Conservation (phyloP, 352 stramenopile species). For the Phytophthora pistaciae region DNA sequence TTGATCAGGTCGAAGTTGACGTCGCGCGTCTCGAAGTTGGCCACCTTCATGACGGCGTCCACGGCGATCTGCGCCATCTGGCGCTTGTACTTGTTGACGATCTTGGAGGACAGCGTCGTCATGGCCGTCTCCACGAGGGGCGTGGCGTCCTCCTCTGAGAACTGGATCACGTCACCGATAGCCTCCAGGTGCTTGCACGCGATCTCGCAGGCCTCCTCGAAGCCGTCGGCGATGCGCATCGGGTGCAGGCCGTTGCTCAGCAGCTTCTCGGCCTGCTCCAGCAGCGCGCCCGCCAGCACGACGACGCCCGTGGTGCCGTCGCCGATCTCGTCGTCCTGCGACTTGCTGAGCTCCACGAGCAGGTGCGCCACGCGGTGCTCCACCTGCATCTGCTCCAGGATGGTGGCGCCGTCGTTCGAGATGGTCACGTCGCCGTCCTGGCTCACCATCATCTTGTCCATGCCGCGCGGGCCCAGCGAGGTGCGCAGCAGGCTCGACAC, state of each 20-base stretch:
- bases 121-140: conserved; percentile 97
- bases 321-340: conserved; percentile 99
- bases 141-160: conserved; percentile 94
- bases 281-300: conserved; percentile 96
- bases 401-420: conserved; percentile 99
- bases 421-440: conserved; percentile 99
- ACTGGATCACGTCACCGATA: conserved; percentile 98
- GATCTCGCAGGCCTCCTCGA: conserved; percentile 98
- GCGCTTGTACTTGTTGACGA: conserved; percentile 98
- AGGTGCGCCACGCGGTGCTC: conserved; percentile 98
- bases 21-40: conserved; percentile 98
- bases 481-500: conserved; percentile 98
- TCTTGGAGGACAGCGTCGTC: conserved; percentile 99
- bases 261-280: conserved; percentile 98
- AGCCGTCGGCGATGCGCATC: conserved; percentile 98
- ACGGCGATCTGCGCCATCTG: conserved; percentile 99
- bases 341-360: conserved; percentile 98
- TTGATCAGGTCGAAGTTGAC: conserved; percentile 99
- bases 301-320: conserved; percentile 99
- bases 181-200: conserved; percentile 95
- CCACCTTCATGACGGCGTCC: conserved; percentile 97
- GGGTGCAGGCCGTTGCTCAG: conserved; percentile 98
- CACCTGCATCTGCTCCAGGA: conserved; percentile 99
- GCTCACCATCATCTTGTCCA: conserved; percentile 99
- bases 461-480: conserved; percentile 97